Evolutionary conservation across 139 green algal genomes (phyloP).

Genomic region (Chlorella sorokiniana): DNA sequence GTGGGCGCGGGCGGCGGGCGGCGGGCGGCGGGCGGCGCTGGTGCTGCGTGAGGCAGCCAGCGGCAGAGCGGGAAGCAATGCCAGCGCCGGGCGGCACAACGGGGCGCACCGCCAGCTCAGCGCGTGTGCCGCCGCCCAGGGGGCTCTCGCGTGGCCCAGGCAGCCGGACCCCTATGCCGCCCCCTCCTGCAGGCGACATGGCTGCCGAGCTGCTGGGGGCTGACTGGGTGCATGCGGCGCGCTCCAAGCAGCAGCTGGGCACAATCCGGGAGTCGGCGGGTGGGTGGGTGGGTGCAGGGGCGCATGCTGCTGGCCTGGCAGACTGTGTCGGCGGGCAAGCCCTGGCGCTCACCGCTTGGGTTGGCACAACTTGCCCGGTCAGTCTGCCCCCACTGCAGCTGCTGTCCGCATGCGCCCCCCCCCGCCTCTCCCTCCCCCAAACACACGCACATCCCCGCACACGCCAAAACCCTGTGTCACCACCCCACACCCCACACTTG

Average conservation of each 20-base stretch:
- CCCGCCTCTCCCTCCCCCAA: not conserved
- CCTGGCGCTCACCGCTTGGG: too few relatives aligned
- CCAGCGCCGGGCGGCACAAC: too few relatives aligned
- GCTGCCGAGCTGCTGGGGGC: slow-evolving; percentile 18
- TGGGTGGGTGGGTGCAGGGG: not conserved
- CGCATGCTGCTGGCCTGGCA: not conserved
- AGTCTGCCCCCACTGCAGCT: not conserved
- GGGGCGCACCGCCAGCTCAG: too few relatives aligned
- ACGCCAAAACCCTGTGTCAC: not conserved
- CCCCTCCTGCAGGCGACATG: slow-evolving; percentile 23
- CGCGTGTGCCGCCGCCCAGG: too few relatives aligned
- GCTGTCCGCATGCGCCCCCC: too few relatives aligned
- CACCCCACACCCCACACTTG: not conserved
- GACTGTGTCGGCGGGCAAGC: not conserved
- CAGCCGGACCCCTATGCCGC: too few relatives aligned
- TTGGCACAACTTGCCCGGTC: too few relatives aligned
- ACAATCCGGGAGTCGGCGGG: not conserved
- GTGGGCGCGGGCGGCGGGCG: not conserved
- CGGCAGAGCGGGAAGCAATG: too few relatives aligned
- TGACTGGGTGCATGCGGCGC: not conserved
- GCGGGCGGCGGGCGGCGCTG: too few relatives aligned
- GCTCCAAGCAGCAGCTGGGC: not conserved
- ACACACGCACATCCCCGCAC: not conserved
- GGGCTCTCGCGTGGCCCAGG: too few relatives aligned
- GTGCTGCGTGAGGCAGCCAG: too few relatives aligned